Percentiles rank a stretch among this genome's conserved stretches.
Evolutionary conservation across 441 rosid species (phyloP).

Genomic region (Eutrema salsugineum): DNA sequence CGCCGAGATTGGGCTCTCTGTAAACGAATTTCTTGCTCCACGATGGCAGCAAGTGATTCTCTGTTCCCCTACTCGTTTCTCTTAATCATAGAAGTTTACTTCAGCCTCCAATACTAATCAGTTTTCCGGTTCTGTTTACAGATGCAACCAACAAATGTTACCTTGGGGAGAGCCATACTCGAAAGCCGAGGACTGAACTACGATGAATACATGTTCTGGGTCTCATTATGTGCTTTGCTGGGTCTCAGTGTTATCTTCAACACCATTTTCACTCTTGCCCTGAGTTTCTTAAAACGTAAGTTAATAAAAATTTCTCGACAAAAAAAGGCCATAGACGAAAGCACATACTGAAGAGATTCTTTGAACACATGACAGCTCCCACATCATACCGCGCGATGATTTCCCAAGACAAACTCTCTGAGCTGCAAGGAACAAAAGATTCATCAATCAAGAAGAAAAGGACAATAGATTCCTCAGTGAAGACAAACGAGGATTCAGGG

Average conservation of each 20-base stretch:
- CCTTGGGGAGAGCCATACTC: conserved; percentile 37
- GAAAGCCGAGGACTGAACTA: conserved; percentile 45
- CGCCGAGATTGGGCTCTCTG: conserved; percentile 46
- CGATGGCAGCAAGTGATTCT: conserved; percentile 48
- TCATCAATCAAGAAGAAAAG: conserved; percentile 7
- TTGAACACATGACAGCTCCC: conserved; percentile 31
- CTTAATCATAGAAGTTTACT: neutral
- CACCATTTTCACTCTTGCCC: conserved; percentile 41
- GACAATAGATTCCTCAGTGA: neutral
- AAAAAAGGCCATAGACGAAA: neutral
- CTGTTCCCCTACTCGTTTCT: neutral
- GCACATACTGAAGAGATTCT: neutral
- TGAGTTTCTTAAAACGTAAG: conserved; percentile 45
- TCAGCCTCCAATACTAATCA: neutral
- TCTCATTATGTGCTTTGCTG: conserved; percentile 41
- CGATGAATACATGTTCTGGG: conserved; percentile 31
- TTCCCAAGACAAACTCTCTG: conserved; percentile 36
- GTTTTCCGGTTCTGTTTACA: neutral
- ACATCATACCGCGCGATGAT: conserved; percentile 39
- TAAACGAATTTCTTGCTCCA: conserved; percentile 46
- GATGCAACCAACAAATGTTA: conserved; percentile 30
- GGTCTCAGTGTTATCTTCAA: conserved; percentile 38
- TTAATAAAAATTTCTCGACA: neutral
- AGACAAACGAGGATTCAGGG: conserved; percentile 15
- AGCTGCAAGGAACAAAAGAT: conserved; percentile 27